Base-by-base conservation (phyloP, 1,284 basidiomycete genomes). In the Apiotrichum akiyoshidainum region DNA sequence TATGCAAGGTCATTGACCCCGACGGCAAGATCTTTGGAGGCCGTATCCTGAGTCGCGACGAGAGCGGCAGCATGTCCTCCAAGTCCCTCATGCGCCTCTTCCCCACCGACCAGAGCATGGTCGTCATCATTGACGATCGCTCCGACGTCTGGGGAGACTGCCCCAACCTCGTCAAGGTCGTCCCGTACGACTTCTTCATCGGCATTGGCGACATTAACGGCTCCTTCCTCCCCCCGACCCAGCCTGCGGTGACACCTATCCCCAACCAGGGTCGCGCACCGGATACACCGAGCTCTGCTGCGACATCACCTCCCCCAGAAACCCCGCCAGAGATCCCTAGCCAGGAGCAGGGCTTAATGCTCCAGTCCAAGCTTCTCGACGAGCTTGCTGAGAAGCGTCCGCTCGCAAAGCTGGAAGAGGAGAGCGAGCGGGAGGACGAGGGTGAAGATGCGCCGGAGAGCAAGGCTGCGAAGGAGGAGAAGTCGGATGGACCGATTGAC, bases 171-270 rank as follows among this genome's bases (percentile, higher is more conserved):
- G 84, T 99, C 73, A 96, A 97, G 80, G 95, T 98, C 58, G 85
- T 95, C 34, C 95, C 95, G 51, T 99, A 93, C 72, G 93, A 98
- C 71, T 99, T 99, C 78, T 99, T 97, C 72, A 84, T 97, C 59
- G 94, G 95, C n/a, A 97, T 96, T 65, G 95, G 95, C 51, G 95
- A 99, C 77, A 98, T 99, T 76, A 99, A 99, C 75, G 90, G 91
- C 5, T 84, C 90, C 0, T 95, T 96, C 75, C 81, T 98, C 8
- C 73, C 73, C 0, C 67, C 66, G 9, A 48, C 61, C 31, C 57
- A 68, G 51, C 54, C 59, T 0, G 48, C 46, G 9, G 48, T 61
- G 8, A 58, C 59, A 2, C 42, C 54, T 12, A 54, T 58, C 2
- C 59, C 59, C 0, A 19, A 31, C 31, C 11, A 39, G 47, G 9